Conservation (phyloP, 2,329 filamentous ascomycete species). For the Septoria petroselini region DNA sequence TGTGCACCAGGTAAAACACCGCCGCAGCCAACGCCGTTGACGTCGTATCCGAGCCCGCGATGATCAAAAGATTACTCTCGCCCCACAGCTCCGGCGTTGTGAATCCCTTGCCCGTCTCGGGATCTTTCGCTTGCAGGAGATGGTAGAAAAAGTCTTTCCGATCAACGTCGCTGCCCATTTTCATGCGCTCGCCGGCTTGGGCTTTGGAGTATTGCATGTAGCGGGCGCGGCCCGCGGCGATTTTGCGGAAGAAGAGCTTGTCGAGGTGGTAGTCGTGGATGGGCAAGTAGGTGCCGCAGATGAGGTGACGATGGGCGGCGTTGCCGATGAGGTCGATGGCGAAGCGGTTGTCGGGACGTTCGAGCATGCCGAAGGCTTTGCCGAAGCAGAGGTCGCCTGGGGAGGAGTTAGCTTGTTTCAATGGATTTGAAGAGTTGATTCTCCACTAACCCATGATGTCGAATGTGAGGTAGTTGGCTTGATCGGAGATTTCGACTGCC, state of each 20-base stretch:
- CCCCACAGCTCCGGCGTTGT: constrained; percentile 30
- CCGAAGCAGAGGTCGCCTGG: constrained; percentile 31
- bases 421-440: no score
- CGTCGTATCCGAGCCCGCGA: constrained; percentile 38
- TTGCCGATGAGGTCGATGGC: constrained; percentile 28
- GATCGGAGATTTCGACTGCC: constrained; percentile 46
- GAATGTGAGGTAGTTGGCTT: constrained; percentile 42
- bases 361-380: constrained; percentile 46
- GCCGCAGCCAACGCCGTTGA: constrained; percentile 36
- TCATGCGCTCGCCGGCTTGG: constrained; percentile 45
- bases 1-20: constrained; percentile 40
- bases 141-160: constrained; percentile 33
- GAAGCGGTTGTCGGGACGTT: constrained; percentile 39
- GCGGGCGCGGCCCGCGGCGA: constrained; percentile 41
- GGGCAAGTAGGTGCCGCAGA: constrained; percentile 44
- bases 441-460: constrained; percentile 40
- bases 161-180: constrained; percentile 32
- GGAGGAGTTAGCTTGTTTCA: no score
- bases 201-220: constrained; percentile 46
- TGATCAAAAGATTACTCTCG: constrained; percentile 34
- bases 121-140: constrained; percentile 33
- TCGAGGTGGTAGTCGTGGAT: constrained; percentile 41
- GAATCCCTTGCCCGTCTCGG: constrained; percentile 35
- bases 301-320: constrained; percentile 31
- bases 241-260: constrained; percentile 46